phyloP scores from a whole-genome alignment of 225 moss, liverwort and hornwort genomes.

The Takakia lepidozioides region DNA sequence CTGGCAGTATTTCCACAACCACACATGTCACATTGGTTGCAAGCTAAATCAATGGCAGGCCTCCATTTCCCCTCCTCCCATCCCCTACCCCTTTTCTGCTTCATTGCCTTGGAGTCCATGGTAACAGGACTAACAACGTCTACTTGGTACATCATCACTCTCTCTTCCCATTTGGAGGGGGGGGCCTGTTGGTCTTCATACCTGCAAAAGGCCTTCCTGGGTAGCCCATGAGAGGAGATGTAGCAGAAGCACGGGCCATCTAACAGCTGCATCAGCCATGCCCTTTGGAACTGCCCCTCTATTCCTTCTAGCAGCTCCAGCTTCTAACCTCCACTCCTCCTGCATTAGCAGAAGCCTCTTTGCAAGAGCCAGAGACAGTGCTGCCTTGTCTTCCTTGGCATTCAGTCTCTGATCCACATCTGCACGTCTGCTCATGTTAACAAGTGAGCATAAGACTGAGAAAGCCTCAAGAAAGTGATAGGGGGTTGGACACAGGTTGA shows the following conservation, averaged over 20 bases:
- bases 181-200: no score
- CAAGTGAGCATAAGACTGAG: background rate
- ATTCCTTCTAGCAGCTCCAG: slow-evolving; percentile 28
- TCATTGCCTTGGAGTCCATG: no score
- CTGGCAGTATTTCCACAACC: no score
- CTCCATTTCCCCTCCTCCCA: no score
- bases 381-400: slow-evolving; percentile 43
- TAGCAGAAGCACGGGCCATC: slow-evolving; percentile 68
- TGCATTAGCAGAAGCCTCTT: slow-evolving; percentile 73
- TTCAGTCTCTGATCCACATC: slow-evolving; percentile 17
- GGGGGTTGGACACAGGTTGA: no score
- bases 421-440: slow-evolving; percentile 7
- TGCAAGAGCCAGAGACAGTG: slow-evolving; percentile 52
- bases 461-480: no score
- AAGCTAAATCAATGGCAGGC: no score
- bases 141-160: no score
- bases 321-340: slow-evolving; percentile 51
- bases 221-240: slow-evolving; percentile 66
- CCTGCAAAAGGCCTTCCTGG: slow-evolving; percentile 78
- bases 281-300: slow-evolving; percentile 47
- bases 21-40: no score
- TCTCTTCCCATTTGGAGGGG: no score
- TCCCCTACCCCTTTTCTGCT: no score
- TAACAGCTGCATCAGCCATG: slow-evolving; percentile 67
- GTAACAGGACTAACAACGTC: no score